Evolutionary conservation across 1,139 yeast species (phyloP).

Genomic region (Geotrichum citri-aurantii): DNA sequence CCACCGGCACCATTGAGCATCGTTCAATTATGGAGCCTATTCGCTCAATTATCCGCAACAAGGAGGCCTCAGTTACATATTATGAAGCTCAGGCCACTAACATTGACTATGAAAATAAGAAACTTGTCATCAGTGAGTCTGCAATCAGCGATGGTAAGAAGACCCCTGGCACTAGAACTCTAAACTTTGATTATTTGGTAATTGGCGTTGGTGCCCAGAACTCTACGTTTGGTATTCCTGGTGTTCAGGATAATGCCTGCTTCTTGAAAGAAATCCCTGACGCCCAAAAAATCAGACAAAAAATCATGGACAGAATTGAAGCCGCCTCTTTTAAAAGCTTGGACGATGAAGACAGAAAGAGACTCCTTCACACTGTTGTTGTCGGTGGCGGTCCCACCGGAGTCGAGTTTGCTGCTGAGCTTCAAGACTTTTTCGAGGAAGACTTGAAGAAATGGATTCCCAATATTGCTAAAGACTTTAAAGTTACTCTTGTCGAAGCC

Average conservation of each 20-base stretch:
- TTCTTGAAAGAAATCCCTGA: constrained; percentile 85
- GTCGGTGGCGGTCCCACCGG: constrained; percentile 98
- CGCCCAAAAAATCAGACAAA: constrained; percentile 67
- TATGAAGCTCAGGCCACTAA: constrained; percentile 88
- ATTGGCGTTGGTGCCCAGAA: constrained; percentile 92
- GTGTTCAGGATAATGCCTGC: constrained; percentile 80
- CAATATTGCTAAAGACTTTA: constrained; percentile 70
- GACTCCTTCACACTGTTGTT: constrained; percentile 75
- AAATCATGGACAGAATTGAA: constrained; percentile 75
- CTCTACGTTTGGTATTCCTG: constrained; percentile 88
- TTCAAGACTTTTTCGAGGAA: constrained; percentile 89
- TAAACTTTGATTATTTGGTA: constrained; percentile 70
- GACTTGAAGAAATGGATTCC: constrained; percentile 89
- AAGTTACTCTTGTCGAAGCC: constrained; percentile 84
- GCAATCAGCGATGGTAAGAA: constrained; percentile 26
- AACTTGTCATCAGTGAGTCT: constrained; percentile 50
- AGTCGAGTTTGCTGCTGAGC: constrained; percentile 92
- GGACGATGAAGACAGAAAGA: constrained; percentile 71
- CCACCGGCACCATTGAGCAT: constrained; percentile 87
- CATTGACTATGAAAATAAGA: constrained; percentile 63
- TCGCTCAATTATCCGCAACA: constrained; percentile 64
- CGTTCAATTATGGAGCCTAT: constrained; percentile 89
- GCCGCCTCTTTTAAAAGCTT: constrained; percentile 72
- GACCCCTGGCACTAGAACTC: constrained; percentile 10
- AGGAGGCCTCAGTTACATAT: constrained; percentile 73